A percentile compares a stretch with the other conserved stretches of the same genome.
These are phyloP conservation scores for Linderniella brevidens DNA, from an alignment of 257 asterid genomes.

Conservation along the genomic window DNA sequence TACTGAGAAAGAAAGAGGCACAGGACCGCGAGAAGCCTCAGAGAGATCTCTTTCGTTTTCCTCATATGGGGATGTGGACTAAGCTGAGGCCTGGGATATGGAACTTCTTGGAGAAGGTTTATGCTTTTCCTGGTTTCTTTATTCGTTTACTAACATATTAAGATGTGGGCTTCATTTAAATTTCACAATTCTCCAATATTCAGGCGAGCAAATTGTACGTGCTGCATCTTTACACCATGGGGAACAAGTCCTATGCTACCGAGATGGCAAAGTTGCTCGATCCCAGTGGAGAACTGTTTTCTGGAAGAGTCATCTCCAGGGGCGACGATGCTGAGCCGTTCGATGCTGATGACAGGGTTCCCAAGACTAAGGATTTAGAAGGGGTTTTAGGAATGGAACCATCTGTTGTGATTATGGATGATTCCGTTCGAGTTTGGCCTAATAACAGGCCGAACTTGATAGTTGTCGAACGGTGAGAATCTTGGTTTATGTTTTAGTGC, in stretches of 20 bases:
- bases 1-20: conserved; percentile 87
- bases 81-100: conserved; percentile 96
- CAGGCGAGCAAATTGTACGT: conserved; percentile 85
- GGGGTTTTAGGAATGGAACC: conserved; percentile 98
- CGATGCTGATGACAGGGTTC: conserved; percentile 78
- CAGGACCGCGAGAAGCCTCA: conserved; percentile 77
- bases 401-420: conserved; percentile 77
- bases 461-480: conserved; percentile 70
- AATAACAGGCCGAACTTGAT: conserved; percentile 77
- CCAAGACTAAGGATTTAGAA: conserved; percentile 83
- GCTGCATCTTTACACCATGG: conserved; percentile 95
- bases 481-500: background rate
- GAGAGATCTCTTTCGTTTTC: conserved; percentile 80
- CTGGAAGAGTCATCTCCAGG: conserved; percentile 87
- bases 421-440: conserved; percentile 95
- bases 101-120: conserved; percentile 93
- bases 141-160: background rate
- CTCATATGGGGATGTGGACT: conserved; percentile 99
- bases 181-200: conserved; percentile 5
- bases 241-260: conserved; percentile 91
- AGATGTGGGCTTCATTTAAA: background rate
- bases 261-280: conserved; percentile 99
- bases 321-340: conserved; percentile 81
- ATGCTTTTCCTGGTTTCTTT: no score
- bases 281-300: conserved; percentile 86